Evolutionary conservation across 106 monocot genomes (phyloP).

Genomic region (Dioscorea alata): DNA sequence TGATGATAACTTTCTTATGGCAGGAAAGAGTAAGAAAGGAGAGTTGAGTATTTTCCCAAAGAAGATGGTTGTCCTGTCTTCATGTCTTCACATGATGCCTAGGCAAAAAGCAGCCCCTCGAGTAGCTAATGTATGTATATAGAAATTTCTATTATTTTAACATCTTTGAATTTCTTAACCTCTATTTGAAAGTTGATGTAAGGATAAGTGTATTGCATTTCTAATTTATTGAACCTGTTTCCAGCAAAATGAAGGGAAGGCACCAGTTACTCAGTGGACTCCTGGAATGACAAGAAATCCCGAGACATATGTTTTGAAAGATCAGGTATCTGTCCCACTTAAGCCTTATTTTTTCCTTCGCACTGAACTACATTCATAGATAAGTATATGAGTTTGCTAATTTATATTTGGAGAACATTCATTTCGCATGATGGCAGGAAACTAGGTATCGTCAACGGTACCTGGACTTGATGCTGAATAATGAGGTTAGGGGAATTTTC

Average conservation of each 20-base stretch:
- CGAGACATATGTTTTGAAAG: slow-evolving; percentile 80
- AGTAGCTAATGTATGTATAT: slow-evolving; percentile 6
- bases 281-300: slow-evolving; percentile 88
- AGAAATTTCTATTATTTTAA: too few relatives aligned
- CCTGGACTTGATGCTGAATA: slow-evolving; percentile 83
- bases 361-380: too few relatives aligned
- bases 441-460: slow-evolving; percentile 90
- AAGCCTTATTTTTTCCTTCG: too few relatives aligned
- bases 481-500: slow-evolving; percentile 89
- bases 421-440: slow-evolving; percentile 47
- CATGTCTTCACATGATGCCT: slow-evolving; percentile 99
- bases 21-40: slow-evolving; percentile 93
- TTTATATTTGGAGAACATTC: neutral
- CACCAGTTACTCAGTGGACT: slow-evolving; percentile 26
- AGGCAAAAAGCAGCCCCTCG: slow-evolving; percentile 55
- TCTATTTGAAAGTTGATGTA: too few relatives aligned
- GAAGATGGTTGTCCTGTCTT: slow-evolving; percentile 67
- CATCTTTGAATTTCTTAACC: too few relatives aligned
- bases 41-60: slow-evolving; percentile 90
- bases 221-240: too few relatives aligned
- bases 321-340: slow-evolving; percentile 53
- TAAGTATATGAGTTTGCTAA: too few relatives aligned
- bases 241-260: neutral
- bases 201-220: too few relatives aligned
- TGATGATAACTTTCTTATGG: too few relatives aligned